Evolutionary conservation across 2,329 filamentous ascomycete genomes (phyloP), one percentile per base, ranked within the genome.

Genomic region (Aspergillus unguis): DNA sequence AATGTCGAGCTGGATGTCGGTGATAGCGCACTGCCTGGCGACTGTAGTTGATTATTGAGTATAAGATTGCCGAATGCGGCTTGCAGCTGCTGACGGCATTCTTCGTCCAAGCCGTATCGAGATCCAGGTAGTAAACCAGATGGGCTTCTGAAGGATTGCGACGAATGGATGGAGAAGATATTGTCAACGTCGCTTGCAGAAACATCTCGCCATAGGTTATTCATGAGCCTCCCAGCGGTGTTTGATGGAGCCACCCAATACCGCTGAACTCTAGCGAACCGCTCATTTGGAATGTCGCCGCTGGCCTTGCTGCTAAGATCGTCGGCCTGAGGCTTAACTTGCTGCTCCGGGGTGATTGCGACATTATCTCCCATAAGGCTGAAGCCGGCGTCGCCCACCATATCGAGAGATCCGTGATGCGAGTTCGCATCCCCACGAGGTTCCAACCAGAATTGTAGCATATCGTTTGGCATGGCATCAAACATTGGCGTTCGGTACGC

Each of bases 201-300:
- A 32, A 72, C 64, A 53, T 75, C 71, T 26, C 65, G 63, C 74
- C 74, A 76, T 3, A 76, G 54, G 7, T 58, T 67, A 38, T 74
- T 72, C 62, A 75, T 74, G 23, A 74, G 63, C 1, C 73, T 69
- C 3, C 72, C 63, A 3, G 66, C 65, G 32, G 66, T 64, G 43
- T 69, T 71, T 2, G 69, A 60, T 29, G 72, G 68, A 44, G 68
- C 69, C 17, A 72, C 58, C 74, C 74, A 76, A 55, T 67, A 75
- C 28, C 69, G 64, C 52, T 76, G 71, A 1, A 76, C 71, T 47
- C 65, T 71, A 31, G 66, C 61, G 50, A 76, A 76, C 5, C 74
- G 62, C 50, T 76, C 74, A 50, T 63, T 72, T 4, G 73, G 73
- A 9, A 73, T 72, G 36, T 62, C 58, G 29, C 54, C 48, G 10